Conservation (phyloP, 768 basidiomycete species). For the Amanita phalloides region DNA sequence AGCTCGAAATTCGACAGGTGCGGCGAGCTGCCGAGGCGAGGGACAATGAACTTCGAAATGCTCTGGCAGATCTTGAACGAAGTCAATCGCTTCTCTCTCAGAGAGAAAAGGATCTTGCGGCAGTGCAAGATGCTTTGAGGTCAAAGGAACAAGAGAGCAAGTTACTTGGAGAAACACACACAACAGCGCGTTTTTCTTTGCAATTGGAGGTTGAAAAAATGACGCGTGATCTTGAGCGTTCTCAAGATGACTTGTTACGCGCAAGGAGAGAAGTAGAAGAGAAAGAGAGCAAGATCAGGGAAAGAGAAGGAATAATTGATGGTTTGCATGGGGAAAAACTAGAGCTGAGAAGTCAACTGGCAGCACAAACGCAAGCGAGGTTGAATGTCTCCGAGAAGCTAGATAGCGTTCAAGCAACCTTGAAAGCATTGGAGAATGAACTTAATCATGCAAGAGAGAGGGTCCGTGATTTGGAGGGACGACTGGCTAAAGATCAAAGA, state of each 20-base stretch:
- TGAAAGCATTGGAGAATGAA: slow-evolving; percentile 65
- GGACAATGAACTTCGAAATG: slow-evolving; percentile 53
- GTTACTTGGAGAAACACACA: slow-evolving; percentile 74
- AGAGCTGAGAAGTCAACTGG: slow-evolving; percentile 69
- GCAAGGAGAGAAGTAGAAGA: slow-evolving; percentile 61
- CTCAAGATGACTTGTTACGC: slow-evolving; percentile 70
- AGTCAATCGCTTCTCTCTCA: slow-evolving; percentile 53
- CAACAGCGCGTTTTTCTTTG: slow-evolving; percentile 73
- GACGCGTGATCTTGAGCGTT: slow-evolving; percentile 71
- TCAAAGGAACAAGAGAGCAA: slow-evolving; percentile 67
- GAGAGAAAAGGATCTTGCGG: slow-evolving; percentile 65
- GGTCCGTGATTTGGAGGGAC: slow-evolving; percentile 65
- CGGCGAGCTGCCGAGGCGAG: slow-evolving; percentile 60
- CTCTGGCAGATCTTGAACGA: slow-evolving; percentile 53
- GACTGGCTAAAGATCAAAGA: slow-evolving; percentile 76
- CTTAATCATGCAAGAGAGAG: slow-evolving; percentile 45
- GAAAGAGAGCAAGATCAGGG: slow-evolving; percentile 51
- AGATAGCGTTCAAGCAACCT: slow-evolving; percentile 50
- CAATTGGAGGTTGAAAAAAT: slow-evolving; percentile 86
- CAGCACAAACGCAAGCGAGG: slow-evolving; percentile 78
- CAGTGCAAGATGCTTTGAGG: slow-evolving; percentile 65
- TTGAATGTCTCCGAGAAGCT: slow-evolving; percentile 85
- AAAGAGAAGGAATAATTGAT: slow-evolving; percentile 66
- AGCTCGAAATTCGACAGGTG: slow-evolving; percentile 47
- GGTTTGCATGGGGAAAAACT: slow-evolving; percentile 70